phyloP scores from a whole-genome alignment of 768 basidiomycete species.

The Kwoniella pini region DNA sequence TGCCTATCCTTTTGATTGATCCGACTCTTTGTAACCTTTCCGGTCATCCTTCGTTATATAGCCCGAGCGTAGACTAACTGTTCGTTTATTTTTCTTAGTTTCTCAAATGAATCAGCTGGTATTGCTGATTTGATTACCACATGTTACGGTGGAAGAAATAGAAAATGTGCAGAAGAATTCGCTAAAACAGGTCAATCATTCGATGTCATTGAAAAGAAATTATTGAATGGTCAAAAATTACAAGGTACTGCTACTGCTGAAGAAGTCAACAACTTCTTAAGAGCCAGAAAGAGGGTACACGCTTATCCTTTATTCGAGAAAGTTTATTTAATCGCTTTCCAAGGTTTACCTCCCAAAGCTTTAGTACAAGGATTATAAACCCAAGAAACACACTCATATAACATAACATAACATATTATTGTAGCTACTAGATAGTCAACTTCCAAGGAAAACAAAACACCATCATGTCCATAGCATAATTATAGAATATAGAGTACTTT shows the following conservation, averaged over 20 bases:
- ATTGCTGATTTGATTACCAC: conserved; percentile 59
- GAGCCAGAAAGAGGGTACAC: conserved; percentile 51
- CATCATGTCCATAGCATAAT: conserved; percentile 18
- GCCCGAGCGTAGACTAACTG: conserved; percentile 5
- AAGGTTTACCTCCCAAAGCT: conserved; percentile 43
- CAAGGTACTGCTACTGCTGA: conserved; percentile 57
- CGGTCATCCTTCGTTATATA: neutral
- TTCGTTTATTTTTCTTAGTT: conserved; percentile 25
- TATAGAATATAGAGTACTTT: neutral
- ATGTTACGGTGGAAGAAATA: conserved; percentile 52
- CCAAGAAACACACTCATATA: neutral
- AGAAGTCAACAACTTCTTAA: conserved; percentile 57
- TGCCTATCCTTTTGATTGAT: conserved; percentile 29
- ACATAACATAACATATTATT: neutral
- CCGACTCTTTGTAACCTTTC: neutral
- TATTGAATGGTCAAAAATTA: conserved; percentile 59
- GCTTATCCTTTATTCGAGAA: conserved; percentile 54
- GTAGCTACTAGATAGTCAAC: conserved; percentile 10
- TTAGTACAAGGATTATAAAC: conserved; percentile 42
- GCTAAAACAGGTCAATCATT: conserved; percentile 56
- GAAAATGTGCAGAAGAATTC: conserved; percentile 57
- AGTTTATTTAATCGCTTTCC: conserved; percentile 52
- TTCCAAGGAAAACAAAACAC: neutral
- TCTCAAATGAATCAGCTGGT: conserved; percentile 54
- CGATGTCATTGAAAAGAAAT: conserved; percentile 56